Base-by-base conservation (phyloP, 73 alveolate genomes). In the Symbiodinium pilosum region DNA sequence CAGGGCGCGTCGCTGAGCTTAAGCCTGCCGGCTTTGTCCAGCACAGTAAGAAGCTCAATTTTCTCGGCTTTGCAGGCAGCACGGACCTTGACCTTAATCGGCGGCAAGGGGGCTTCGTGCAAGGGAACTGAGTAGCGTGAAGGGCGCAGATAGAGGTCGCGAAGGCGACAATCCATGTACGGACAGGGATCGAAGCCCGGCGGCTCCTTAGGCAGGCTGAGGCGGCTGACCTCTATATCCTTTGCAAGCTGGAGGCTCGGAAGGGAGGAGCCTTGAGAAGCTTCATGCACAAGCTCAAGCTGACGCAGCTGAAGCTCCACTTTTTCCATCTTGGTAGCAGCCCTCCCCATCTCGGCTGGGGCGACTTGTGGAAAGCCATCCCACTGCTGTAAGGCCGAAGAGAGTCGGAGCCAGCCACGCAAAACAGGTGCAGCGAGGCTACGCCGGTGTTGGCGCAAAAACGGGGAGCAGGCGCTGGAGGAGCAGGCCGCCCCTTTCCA, bases 161-260 rank as follows among this genome's bases (percentile, higher is more conserved):
- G 91, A 8, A 47, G 30, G 42, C 12, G 26, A 6, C 30, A 18
- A 14, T 38, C 54, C 69, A 83, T 16, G 40, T 4, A 83, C 2
- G 91, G 68, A 41, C 59, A 14, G 2, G 91, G 91, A 28, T 83
- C 68, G 34, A 83, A 83, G 43, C 52, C 43, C 30, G 87, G 87
- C 43, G 6, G 3, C 0, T n/a, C 47, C n/a, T n/a, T n/a, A 6
- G 68, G 68, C 14, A 83, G 32, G 30, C 51, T 28, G 0, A 83
- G 38, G 40, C 91, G 54, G 20, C 11, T 1, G 38, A 26, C 40
- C 43, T 83, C 91, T 40, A 83, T 0, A 20, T 83, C 91, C 43
- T 83, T 83, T 0, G 91, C 91, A 0, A 41, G 69, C 40, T 59
- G 68, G 68, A 38, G 30, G 42, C 30, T 39, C 51, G 86, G 86